Conservation (phyloP, 148 eudicot genomes). For the Chenopodium berlandieri region DNA sequence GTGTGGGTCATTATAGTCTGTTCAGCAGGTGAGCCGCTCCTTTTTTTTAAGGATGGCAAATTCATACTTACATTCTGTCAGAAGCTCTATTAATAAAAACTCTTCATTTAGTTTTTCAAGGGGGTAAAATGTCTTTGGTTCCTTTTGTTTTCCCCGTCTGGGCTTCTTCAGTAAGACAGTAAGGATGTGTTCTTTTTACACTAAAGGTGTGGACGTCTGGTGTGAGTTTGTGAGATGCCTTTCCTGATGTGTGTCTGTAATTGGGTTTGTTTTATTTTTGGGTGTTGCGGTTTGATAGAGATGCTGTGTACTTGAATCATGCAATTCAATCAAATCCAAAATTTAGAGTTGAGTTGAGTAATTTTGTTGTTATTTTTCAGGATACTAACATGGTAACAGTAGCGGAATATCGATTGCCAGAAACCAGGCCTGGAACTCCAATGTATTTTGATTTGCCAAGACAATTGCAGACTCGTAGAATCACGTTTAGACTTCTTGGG, state of each 20-base stretch:
- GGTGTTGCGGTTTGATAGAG: not conserved
- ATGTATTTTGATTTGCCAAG: constrained; percentile 93
- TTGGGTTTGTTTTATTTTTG: not conserved
- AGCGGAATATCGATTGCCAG: constrained; percentile 85
- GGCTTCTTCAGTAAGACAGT: too few relatives aligned
- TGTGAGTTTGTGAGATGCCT: not conserved
- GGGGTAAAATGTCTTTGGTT: too few relatives aligned
- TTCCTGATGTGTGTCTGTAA: not conserved
- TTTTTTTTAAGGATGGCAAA: too few relatives aligned
- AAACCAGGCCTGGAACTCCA: constrained; percentile 71
- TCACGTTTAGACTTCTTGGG: constrained; percentile 75
- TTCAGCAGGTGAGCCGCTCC: too few relatives aligned
- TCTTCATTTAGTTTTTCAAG: too few relatives aligned
- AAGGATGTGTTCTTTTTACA: too few relatives aligned
- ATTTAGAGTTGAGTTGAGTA: not conserved
- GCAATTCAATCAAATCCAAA: not conserved
- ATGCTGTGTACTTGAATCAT: not conserved
- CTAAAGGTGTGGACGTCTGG: too few relatives aligned
- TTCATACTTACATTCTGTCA: too few relatives aligned
- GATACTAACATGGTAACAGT: constrained; percentile 74
- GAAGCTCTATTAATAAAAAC: too few relatives aligned
- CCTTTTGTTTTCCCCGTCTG: too few relatives aligned
- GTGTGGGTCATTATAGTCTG: too few relatives aligned
- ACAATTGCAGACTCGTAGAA: constrained; percentile 62
- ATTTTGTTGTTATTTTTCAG: constrained; percentile 33